phyloP scores from a whole-genome alignment of 495 filamentous ascomycete genomes.

The Cercophora sp. region DNA sequence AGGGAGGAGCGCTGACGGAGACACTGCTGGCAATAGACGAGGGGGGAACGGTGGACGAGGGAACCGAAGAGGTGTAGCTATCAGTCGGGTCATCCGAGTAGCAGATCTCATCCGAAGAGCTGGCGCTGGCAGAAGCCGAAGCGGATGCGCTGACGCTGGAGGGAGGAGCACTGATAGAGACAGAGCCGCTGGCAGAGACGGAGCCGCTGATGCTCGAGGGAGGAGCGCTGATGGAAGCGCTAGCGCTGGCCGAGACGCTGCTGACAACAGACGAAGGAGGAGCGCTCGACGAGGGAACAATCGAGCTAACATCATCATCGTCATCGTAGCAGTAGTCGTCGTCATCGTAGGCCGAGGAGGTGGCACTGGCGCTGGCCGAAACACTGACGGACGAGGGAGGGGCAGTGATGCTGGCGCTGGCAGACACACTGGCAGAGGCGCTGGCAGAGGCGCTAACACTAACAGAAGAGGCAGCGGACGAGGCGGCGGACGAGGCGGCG shows the following conservation, averaged over 20 bases:
- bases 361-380: conserved; percentile 1
- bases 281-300: background rate
- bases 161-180: background rate
- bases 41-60: background rate
- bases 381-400: background rate
- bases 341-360: conserved; percentile 10
- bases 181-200: background rate
- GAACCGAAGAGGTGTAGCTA: background rate
- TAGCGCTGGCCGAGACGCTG: background rate
- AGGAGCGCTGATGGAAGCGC: background rate
- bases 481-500: conserved; percentile 3
- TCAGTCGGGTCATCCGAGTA: conserved; percentile 16
- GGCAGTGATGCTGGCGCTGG: background rate
- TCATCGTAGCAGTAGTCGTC: background rate
- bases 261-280: background rate
- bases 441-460: conserved; percentile 8
- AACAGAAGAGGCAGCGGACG: no score
- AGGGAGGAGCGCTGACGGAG: background rate
- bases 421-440: conserved; percentile 3
- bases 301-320: background rate
- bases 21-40: background rate
- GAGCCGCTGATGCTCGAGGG: background rate
- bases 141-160: background rate
- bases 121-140: conserved; percentile 1
- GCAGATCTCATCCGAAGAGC: background rate